A percentile compares a stretch with the other conserved stretches of the same genome.
These are phyloP conservation scores for Ceriops decandra DNA, from an alignment of 345 rosid species.

Conservation along the genomic window DNA sequence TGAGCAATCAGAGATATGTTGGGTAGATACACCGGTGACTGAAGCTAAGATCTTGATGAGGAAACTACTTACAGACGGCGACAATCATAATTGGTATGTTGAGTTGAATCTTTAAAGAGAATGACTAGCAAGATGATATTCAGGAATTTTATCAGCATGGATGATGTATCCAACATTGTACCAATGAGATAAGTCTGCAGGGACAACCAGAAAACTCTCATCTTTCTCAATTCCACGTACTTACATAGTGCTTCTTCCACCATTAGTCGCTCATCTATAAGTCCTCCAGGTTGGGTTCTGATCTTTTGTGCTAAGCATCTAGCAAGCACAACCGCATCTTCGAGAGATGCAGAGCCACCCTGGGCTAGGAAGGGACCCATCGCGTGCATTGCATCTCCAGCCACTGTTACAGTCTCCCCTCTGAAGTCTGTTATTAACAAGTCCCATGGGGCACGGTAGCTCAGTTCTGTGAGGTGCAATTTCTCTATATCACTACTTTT, in stretches of 20 bases:
- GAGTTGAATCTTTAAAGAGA: conserved; percentile 30
- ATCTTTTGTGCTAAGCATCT: conserved; percentile 19
- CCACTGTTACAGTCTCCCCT: conserved; percentile 23
- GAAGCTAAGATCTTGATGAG: too few species aligned
- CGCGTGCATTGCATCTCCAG: conserved; percentile 41
- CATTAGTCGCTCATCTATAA: background rate
- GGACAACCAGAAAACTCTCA: conserved; percentile 30
- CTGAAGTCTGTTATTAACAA: conserved; percentile 8
- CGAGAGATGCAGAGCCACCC: conserved; percentile 34
- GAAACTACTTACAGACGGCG: conserved; percentile 11
- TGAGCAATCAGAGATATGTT: too few species aligned
- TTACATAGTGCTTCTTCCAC: conserved; percentile 10
- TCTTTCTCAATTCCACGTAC: conserved; percentile 14
- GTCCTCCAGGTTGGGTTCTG: background rate
- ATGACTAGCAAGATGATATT: conserved; percentile 13
- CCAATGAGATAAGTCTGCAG: conserved; percentile 45
- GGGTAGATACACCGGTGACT: too few species aligned
- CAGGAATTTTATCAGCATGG: conserved; percentile 15
- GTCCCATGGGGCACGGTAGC: conserved; percentile 28
- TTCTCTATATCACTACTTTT: conserved; percentile 5
- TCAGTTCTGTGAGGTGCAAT: conserved; percentile 16
- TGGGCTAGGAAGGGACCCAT: conserved; percentile 37
- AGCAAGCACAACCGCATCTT: conserved; percentile 27
- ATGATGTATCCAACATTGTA: conserved; percentile 16
- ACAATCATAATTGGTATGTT: conserved; percentile 40